Evolutionary conservation across 73 alveolate species (phyloP), one percentile per base, ranked within the genome.

Genomic region (Blepharisma japonicum): DNA sequence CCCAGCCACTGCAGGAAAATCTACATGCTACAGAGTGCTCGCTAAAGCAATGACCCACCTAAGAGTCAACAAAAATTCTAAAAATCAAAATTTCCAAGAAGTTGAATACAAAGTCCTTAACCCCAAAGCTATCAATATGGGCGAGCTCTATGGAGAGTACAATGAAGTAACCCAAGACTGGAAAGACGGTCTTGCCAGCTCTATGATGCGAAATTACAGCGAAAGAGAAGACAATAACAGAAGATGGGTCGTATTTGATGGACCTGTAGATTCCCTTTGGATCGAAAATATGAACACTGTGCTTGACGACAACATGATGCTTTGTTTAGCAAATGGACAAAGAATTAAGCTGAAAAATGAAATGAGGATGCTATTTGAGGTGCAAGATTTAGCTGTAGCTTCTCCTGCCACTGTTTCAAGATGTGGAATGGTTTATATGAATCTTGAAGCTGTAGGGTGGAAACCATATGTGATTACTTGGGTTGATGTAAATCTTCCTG

Each of bases 211-310:
- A 76, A 94, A 89, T 77, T 74, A 74, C 20, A 89, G 97, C 42
- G 78, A 90, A 21, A 97, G 94, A 77, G 96, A 85, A 72, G 93
- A 94, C 11, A 94, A 86, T 46, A 98, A 91, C 32, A 86, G 86
- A 76, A 89, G 95, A 72, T 97, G 99, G 98, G 99, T 97, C 11
- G 99, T 98, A 21, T 94, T 98, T 79, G 99, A 98, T 91, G 99
- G 99, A 14, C 99, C 99, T 27, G 99, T 98, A 25, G 99, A 98
- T 91, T 98, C 99, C 2, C 86, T 95, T 54, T 98, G 99, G 99
- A 98, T 98, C 54, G 99, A 98, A 95, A 98, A 97, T 78, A 98
- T 98, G 99, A 98, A 98, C 84, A 97, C 99, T 68, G 99, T 98
- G 50, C 96, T 98, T 68, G 99, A 98, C 88, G 99, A 98, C 84